Percentiles rank a stretch among this genome's conserved stretches.
Conservation (phyloP, 768 basidiomycete species). For the Peribolospora kevripleyi region DNA sequence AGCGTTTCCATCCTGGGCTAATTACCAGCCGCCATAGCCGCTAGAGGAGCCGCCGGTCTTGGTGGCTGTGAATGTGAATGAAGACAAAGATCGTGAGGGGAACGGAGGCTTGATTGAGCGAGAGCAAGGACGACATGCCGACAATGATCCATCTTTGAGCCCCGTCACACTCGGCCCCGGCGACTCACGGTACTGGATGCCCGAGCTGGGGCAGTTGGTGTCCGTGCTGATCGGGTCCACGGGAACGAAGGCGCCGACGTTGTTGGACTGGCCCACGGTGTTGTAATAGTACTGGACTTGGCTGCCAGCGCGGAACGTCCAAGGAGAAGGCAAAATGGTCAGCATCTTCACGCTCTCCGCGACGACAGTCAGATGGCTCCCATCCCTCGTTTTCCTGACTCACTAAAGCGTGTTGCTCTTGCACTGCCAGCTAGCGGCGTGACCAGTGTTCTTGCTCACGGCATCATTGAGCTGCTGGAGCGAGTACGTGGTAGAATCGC, state of each 20-base stretch:
- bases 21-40: no score
- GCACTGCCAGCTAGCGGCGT: slow-evolving; percentile 7
- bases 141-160: no score
- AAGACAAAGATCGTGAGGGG: no score
- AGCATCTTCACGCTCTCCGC: no score
- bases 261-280: slow-evolving; percentile 1
- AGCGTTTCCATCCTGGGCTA: no score
- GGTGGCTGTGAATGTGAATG: no score
- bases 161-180: no score
- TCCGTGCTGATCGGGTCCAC: neutral
- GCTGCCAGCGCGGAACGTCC: neutral
- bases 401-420: neutral
- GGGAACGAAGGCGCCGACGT: slow-evolving; percentile 8
- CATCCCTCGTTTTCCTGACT: slow-evolving; percentile 1
- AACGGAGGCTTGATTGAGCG: no score
- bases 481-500: slow-evolving; percentile 32
- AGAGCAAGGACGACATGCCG: no score
- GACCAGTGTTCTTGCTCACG: slow-evolving; percentile 1
- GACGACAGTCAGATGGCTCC: neutral
- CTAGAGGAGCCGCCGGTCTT: no score
- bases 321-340: neutral
- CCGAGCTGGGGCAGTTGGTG: slow-evolving; percentile 20
- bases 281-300: slow-evolving; percentile 6
- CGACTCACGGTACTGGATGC: slow-evolving; percentile 29
- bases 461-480: slow-evolving; percentile 16